These are phyloP conservation scores for Metschnikowia noctiluminum DNA, from an alignment of 805 yeast species.

Conservation along the genomic window DNA sequence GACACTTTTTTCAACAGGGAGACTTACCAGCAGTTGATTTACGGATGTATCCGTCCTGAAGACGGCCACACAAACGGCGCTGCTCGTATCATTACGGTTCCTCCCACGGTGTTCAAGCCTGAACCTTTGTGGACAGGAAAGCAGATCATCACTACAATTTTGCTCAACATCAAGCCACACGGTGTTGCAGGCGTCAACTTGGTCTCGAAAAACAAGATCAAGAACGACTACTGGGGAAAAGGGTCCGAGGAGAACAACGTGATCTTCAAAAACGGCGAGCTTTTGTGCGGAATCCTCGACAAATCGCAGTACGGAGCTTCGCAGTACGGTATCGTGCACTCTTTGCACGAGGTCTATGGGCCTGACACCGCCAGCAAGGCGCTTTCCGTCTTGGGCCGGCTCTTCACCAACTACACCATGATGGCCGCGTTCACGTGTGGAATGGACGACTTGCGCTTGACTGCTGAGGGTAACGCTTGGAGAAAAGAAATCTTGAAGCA, in stretches of 20 bases:
- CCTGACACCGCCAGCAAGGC: slow-evolving; percentile 86
- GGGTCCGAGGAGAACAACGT: slow-evolving; percentile 84
- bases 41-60: slow-evolving; percentile 94
- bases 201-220: slow-evolving; percentile 79
- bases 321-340: slow-evolving; percentile 93
- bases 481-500: slow-evolving; percentile 77
- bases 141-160: slow-evolving; percentile 89
- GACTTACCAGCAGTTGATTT: slow-evolving; percentile 87
- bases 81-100: slow-evolving; percentile 64
- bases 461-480: slow-evolving; percentile 87
- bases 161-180: slow-evolving; percentile 82
- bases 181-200: slow-evolving; percentile 90
- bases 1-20: slow-evolving; percentile 90
- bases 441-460: slow-evolving; percentile 96
- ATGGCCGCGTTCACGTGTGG: slow-evolving; percentile 97
- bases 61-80: slow-evolving; percentile 87
- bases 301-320: slow-evolving; percentile 99
- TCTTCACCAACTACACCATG: slow-evolving; percentile 91
- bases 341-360: slow-evolving; percentile 94
- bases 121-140: slow-evolving; percentile 96
- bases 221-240: slow-evolving; percentile 91
- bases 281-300: slow-evolving; percentile 89
- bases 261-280: slow-evolving; percentile 79
- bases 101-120: slow-evolving; percentile 89
- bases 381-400: slow-evolving; percentile 86